Conservation (phyloP, 371 early-diverging fungal genomes). For the Nematocida sp. region DNA sequence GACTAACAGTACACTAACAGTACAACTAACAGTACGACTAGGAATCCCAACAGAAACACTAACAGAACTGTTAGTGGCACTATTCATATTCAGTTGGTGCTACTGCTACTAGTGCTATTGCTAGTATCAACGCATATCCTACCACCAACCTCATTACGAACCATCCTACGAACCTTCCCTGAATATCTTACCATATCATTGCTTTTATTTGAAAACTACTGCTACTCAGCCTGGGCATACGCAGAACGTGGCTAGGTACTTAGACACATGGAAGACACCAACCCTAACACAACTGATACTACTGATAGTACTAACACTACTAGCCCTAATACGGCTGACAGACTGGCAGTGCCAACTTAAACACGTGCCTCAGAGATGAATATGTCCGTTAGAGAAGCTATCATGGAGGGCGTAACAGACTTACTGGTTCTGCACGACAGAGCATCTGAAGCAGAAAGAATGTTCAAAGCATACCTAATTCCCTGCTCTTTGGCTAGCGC, state of each 20-base stretch:
- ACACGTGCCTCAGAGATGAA: neutral
- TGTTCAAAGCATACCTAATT: conserved; percentile 86
- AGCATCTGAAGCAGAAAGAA: conserved; percentile 81
- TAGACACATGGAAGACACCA: neutral
- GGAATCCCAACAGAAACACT: too few relatives aligned
- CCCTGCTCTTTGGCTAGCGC: conserved; percentile 79
- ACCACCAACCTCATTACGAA: too few relatives aligned
- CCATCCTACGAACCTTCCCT: too few relatives aligned
- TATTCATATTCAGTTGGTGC: too few relatives aligned
- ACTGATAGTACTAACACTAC: neutral
- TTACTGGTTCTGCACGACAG: conserved; percentile 72
- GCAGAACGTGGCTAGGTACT: neutral
- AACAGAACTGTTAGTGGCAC: too few relatives aligned
- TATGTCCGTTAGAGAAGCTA: neutral
- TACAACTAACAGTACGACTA: too few relatives aligned
- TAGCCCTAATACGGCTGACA: neutral
- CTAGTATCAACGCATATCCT: too few relatives aligned
- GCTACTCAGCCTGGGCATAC: neutral
- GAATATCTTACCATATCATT: too few relatives aligned
- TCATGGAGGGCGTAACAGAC: neutral
- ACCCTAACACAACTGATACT: neutral
- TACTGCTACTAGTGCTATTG: too few relatives aligned
- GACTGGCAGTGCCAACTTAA: too few relatives aligned
- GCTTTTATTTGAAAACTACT: too few relatives aligned
- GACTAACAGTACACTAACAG: too few relatives aligned